These are phyloP conservation scores for Nigrospora osmanthi DNA, from an alignment of 2,329 filamentous ascomycete genomes.

Conservation along the genomic window DNA sequence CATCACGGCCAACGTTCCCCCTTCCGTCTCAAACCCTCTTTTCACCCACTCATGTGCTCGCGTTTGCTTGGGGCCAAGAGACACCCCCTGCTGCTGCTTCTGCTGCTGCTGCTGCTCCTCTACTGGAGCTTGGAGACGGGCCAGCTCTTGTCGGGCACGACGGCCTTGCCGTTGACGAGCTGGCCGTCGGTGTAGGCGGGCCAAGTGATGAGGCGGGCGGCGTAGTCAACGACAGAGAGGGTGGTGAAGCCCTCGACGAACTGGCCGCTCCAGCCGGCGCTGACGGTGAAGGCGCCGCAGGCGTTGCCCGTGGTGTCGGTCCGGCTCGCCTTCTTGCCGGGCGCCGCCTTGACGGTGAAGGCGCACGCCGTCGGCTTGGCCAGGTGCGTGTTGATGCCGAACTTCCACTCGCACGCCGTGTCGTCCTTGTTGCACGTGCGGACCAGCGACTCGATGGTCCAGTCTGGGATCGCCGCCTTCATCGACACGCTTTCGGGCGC, in stretches of 20 bases:
- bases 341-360: conserved; percentile 24
- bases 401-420: conserved; percentile 30
- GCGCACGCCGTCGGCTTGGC: conserved; percentile 22
- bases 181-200: conserved; percentile 46
- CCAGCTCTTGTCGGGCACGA: conserved; percentile 7
- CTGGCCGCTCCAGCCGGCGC: conserved; percentile 47
- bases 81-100: too few relatives aligned
- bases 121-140: conserved; percentile 8
- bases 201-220: conserved; percentile 36
- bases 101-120: too few relatives aligned
- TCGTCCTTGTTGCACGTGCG: conserved; percentile 28
- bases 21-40: too few relatives aligned
- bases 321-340: conserved; percentile 26
- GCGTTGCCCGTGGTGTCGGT: conserved; percentile 24
- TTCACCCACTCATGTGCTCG: too few relatives aligned
- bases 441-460: conserved; percentile 30
- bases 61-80: too few relatives aligned
- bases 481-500: conserved; percentile 2
- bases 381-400: conserved; percentile 28
- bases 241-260: conserved; percentile 51
- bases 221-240: conserved; percentile 39
- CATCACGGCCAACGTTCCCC: too few relatives aligned
- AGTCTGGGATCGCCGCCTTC: conserved; percentile 19
- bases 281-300: conserved; percentile 44
- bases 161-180: conserved; percentile 5